These are phyloP conservation scores for Astrothelium macrocarpum DNA, from an alignment of 495 filamentous ascomycete species.

Conservation along the genomic window DNA sequence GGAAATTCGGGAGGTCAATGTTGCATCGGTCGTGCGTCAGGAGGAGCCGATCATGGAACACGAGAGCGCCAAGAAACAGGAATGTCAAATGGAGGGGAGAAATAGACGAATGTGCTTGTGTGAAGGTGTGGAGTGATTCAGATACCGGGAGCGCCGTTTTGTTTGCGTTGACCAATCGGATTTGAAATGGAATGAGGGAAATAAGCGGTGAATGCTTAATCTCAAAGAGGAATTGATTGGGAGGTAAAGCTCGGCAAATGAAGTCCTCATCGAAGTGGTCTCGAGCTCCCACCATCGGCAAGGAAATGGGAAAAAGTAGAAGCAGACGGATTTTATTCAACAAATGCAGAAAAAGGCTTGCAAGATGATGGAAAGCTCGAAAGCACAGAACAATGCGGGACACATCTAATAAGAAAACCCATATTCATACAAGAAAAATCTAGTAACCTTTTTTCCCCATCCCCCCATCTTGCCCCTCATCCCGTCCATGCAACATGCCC, in stretches of 20 bases:
- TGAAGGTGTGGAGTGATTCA: constrained; percentile 60
- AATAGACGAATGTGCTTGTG: no score
- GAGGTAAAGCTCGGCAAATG: background rate
- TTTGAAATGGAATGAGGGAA: constrained; percentile 59
- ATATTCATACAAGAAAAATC: background rate
- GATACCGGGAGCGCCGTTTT: constrained; percentile 65
- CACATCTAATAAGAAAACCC: background rate
- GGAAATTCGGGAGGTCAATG: no score
- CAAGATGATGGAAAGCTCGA: no score
- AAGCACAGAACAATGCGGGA: background rate
- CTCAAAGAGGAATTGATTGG: constrained; percentile 16
- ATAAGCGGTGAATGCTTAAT: constrained; percentile 45
- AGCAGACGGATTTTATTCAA: no score
- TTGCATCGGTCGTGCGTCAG: no score
- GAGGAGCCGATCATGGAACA: no score
- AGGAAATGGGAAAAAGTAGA: background rate
- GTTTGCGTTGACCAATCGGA: constrained; percentile 56
- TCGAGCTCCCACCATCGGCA: no score
- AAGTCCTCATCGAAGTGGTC: no score
- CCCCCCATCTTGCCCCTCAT: constrained; percentile 1
- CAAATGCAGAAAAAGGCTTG: no score
- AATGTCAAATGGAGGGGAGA: no score
- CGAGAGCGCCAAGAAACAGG: no score
- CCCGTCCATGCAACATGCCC: constrained; percentile 18
- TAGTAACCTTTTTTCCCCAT: constrained; percentile 6